A percentile compares a stretch with the other conserved stretches of the same genome.
These are phyloP conservation scores for Aquilaria sinensis DNA, from an alignment of 345 rosid species.

Conservation along the genomic window DNA sequence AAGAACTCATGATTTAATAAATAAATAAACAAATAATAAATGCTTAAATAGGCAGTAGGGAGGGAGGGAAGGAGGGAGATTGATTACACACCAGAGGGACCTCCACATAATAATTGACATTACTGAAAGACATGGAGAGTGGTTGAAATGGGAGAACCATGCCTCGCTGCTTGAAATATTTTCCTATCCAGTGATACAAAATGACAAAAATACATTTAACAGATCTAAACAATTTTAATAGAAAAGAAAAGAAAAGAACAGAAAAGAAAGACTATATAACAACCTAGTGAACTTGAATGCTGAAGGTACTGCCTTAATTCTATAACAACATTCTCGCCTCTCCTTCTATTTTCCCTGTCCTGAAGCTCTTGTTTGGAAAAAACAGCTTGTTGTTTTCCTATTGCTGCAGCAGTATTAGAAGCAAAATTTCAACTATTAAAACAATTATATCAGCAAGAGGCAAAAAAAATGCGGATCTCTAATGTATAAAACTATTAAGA, in stretches of 20 bases:
- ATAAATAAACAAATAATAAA: slow-evolving; percentile 10
- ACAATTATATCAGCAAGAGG: not conserved
- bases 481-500: slow-evolving; percentile 5
- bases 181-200: slow-evolving; percentile 42
- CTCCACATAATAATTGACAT: slow-evolving; percentile 83
- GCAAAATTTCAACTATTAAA: not conserved
- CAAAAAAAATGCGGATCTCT: slow-evolving; percentile 3
- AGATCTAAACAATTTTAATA: not conserved
- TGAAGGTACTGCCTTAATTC: slow-evolving; percentile 82
- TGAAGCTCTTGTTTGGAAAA: slow-evolving; percentile 86
- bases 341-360: slow-evolving; percentile 79
- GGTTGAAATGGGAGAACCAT: slow-evolving; percentile 99
- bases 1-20: not conserved
- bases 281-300: slow-evolving; percentile 68
- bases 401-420: slow-evolving; percentile 39
- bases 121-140: slow-evolving; percentile 84
- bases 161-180: slow-evolving; percentile 82
- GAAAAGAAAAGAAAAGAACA: slow-evolving; percentile 12
- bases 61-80: not conserved
- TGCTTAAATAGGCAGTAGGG: not conserved
- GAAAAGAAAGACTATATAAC: slow-evolving; percentile 24
- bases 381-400: slow-evolving; percentile 77
- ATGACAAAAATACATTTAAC: slow-evolving; percentile 9
- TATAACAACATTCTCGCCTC: slow-evolving; percentile 60
- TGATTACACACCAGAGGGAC: slow-evolving; percentile 65